Evolutionary conservation across 495 filamentous ascomycete genomes (phyloP).

Genomic region (Xylaria telfairii): DNA sequence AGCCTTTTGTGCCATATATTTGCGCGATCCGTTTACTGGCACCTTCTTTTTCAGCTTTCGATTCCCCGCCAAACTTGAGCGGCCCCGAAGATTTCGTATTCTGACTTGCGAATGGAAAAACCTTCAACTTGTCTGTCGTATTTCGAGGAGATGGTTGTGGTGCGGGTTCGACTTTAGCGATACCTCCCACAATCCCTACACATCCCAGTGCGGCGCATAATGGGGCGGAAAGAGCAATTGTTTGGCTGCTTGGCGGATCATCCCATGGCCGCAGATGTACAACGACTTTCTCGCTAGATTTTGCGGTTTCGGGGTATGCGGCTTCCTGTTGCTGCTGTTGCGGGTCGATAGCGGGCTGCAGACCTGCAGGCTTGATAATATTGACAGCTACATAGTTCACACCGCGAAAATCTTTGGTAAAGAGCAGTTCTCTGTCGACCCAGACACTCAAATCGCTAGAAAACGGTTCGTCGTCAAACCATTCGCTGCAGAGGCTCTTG

Average conservation of each 20-base stretch:
- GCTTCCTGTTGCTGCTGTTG: slow-evolving; percentile 70
- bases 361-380: slow-evolving; percentile 77
- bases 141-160: slow-evolving; percentile 43
- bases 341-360: slow-evolving; percentile 77
- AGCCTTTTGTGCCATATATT: slow-evolving; percentile 60
- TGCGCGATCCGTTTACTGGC: slow-evolving; percentile 61
- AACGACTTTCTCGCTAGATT: slow-evolving; percentile 72
- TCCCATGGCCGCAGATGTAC: slow-evolving; percentile 81
- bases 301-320: slow-evolving; percentile 56
- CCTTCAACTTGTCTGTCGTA: slow-evolving; percentile 62
- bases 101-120: slow-evolving; percentile 75
- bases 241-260: slow-evolving; percentile 80
- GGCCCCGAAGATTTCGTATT: slow-evolving; percentile 62
- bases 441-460: slow-evolving; percentile 75
- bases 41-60: slow-evolving; percentile 75
- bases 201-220: slow-evolving; percentile 75
- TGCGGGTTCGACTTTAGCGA: slow-evolving; percentile 79
- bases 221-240: slow-evolving; percentile 75
- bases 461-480: slow-evolving; percentile 70
- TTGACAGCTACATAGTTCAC: slow-evolving; percentile 75
- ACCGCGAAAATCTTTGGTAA: slow-evolving; percentile 71
- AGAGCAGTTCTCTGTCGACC: slow-evolving; percentile 78
- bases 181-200: slow-evolving; percentile 79
- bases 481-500: slow-evolving; percentile 66
- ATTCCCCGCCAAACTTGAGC: slow-evolving; percentile 87